Conservation (phyloP, 352 stramenopile species). For the Phytophthora colocasiae region DNA sequence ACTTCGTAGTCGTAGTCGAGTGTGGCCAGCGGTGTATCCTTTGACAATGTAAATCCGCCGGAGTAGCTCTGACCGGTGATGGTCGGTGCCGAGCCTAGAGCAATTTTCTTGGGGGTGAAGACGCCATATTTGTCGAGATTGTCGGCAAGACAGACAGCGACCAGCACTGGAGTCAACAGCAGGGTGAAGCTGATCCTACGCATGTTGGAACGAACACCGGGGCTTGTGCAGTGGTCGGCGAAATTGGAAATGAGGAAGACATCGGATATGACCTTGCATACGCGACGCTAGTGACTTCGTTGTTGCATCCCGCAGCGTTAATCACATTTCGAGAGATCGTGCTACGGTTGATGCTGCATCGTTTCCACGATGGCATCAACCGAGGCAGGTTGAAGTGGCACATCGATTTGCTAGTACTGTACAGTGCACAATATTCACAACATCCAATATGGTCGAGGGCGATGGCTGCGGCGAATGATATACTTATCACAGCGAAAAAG, state of each 20-base stretch:
- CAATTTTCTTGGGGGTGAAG: slow-evolving; percentile 41
- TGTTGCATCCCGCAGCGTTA: not conserved
- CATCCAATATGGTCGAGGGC: no score
- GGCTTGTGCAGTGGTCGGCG: slow-evolving; percentile 8
- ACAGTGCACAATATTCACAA: no score
- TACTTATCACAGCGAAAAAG: no score
- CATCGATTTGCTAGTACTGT: not conserved
- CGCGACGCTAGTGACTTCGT: no score
- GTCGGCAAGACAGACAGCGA: slow-evolving; percentile 14
- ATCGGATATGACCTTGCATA: not conserved
- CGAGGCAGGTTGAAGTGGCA: slow-evolving; percentile 8
- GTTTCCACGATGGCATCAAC: slow-evolving; percentile 6
- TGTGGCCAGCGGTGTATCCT: slow-evolving; percentile 25
- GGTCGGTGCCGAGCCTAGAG: slow-evolving; percentile 18
- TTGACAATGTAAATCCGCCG: slow-evolving; percentile 26
- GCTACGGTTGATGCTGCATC: slow-evolving; percentile 16
- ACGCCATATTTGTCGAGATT: slow-evolving; percentile 31
- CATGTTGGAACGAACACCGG: not conserved
- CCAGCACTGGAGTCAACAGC: slow-evolving; percentile 6
- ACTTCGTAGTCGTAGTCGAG: slow-evolving; percentile 44
- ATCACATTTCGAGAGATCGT: not conserved
- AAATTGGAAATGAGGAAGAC: slow-evolving; percentile 12
- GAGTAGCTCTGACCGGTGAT: slow-evolving; percentile 24
- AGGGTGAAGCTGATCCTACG: slow-evolving; percentile 12
- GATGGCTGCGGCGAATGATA: no score